These are phyloP conservation scores for Penicillium psychrosexuale DNA, from an alignment of 2,329 filamentous ascomycete species.

Conservation along the genomic window DNA sequence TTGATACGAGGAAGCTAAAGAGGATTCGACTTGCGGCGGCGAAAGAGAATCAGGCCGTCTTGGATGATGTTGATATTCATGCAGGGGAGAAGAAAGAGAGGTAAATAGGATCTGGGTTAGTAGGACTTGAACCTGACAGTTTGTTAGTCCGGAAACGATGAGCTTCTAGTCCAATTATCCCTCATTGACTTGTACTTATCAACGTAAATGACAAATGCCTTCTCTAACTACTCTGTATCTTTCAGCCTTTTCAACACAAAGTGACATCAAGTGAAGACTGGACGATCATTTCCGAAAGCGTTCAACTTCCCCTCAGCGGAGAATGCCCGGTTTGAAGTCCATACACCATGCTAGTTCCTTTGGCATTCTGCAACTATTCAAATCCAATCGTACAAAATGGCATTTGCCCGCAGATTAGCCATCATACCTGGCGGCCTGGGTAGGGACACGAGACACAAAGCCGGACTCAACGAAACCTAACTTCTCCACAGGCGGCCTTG, in stretches of 20 bases:
- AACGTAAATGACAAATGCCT: background rate
- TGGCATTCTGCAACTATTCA: background rate
- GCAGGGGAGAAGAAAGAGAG: background rate
- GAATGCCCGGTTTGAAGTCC: background rate
- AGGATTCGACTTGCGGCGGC: background rate
- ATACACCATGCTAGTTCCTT: background rate
- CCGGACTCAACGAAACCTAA: slow-evolving; percentile 2
- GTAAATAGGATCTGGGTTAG: background rate
- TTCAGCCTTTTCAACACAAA: background rate
- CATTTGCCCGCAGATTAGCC: slow-evolving; percentile 40
- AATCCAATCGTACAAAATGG: slow-evolving; percentile 20
- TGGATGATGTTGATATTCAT: background rate
- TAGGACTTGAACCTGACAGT: background rate
- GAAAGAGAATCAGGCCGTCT: background rate
- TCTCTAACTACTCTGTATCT: background rate
- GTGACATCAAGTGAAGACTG: background rate
- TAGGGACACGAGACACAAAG: slow-evolving; percentile 19
- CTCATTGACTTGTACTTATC: background rate
- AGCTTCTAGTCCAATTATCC: background rate
- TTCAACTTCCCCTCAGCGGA: background rate
- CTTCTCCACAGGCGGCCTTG: slow-evolving; percentile 38
- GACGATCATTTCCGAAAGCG: slow-evolving; percentile 2
- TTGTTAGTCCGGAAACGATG: background rate
- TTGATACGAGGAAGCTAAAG: background rate
- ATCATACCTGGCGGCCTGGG: slow-evolving; percentile 46